Conservation (phyloP, 352 stramenopile genomes). For the Phytopythium litorale region DNA sequence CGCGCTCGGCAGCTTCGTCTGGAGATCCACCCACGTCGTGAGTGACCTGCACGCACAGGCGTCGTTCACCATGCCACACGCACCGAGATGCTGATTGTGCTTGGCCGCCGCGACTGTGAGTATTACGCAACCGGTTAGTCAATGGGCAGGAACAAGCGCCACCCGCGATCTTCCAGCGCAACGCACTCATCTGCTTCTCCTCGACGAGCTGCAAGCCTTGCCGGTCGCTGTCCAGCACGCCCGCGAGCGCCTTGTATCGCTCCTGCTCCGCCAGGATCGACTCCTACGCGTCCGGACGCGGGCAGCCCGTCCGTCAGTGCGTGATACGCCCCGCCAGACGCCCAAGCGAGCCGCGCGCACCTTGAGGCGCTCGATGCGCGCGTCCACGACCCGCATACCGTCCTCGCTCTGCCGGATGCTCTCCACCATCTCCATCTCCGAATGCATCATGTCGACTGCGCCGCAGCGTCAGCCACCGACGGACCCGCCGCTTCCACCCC, state of each 20-base stretch:
- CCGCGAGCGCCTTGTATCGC: slow-evolving; percentile 33
- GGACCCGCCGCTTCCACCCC: too few relatives aligned
- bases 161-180: background rate
- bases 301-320: background rate
- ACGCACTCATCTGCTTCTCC: slow-evolving; percentile 38
- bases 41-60: background rate
- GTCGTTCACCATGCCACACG: background rate
- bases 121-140: background rate
- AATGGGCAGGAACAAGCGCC: slow-evolving; percentile 1
- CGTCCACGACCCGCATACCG: slow-evolving; percentile 35
- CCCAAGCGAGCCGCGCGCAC: background rate
- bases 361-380: slow-evolving; percentile 51
- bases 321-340: background rate
- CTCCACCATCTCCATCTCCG: slow-evolving; percentile 67
- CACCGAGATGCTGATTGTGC: slow-evolving; percentile 35
- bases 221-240: slow-evolving; percentile 17
- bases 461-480: background rate
- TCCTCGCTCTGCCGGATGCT: slow-evolving; percentile 64
- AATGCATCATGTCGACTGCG: slow-evolving; percentile 77
- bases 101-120: slow-evolving; percentile 39
- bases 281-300: slow-evolving; percentile 18
- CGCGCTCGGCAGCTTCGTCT: slow-evolving; percentile 32
- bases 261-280: slow-evolving; percentile 34
- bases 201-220: slow-evolving; percentile 33
- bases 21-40: background rate